Conservation (phyloP, 2,329 filamentous ascomycete species). For the Diaporthe destruens region DNA sequence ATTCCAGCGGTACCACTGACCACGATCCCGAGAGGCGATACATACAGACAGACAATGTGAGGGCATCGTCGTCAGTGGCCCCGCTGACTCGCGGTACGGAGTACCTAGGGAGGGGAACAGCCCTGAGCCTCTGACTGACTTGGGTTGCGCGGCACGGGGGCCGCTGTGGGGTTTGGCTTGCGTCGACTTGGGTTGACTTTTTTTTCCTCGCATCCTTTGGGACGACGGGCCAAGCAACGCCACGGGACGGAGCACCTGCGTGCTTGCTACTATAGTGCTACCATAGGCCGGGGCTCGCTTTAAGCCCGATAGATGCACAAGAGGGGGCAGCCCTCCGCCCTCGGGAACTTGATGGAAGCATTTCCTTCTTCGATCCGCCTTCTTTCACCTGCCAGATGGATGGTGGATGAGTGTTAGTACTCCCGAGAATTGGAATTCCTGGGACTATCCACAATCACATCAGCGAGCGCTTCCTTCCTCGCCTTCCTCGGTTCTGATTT, state of each 20-base stretch:
- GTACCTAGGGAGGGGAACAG: conserved; percentile 24
- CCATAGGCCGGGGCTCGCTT: conserved; percentile 23
- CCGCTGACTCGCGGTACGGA: conserved; percentile 28
- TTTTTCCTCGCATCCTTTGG: conserved; percentile 9
- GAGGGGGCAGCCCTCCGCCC: background rate
- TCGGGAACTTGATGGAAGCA: conserved; percentile 1
- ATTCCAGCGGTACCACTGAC: conserved; percentile 5
- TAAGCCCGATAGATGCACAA: conserved; percentile 12
- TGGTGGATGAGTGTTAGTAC: background rate
- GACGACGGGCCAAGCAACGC: conserved; percentile 27
- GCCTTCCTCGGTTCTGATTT: conserved; percentile 11
- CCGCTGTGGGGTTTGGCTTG: conserved; percentile 30
- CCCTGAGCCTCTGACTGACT: conserved; percentile 28
- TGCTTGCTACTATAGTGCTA: conserved; percentile 15
- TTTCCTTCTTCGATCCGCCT: background rate
- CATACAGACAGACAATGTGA: too few species aligned
- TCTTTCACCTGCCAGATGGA: background rate
- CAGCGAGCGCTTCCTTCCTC: conserved; percentile 7
- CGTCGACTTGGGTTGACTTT: conserved; percentile 28
- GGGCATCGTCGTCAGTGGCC: conserved; percentile 14
- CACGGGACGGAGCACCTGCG: conserved; percentile 26
- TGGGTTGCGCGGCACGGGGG: conserved; percentile 1
- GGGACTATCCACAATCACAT: background rate
- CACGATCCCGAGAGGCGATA: background rate
- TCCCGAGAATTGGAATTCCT: background rate